Evolutionary conservation across 1,139 yeast species (phyloP).

Genomic region (Magnusiomyces suaveolens): DNA sequence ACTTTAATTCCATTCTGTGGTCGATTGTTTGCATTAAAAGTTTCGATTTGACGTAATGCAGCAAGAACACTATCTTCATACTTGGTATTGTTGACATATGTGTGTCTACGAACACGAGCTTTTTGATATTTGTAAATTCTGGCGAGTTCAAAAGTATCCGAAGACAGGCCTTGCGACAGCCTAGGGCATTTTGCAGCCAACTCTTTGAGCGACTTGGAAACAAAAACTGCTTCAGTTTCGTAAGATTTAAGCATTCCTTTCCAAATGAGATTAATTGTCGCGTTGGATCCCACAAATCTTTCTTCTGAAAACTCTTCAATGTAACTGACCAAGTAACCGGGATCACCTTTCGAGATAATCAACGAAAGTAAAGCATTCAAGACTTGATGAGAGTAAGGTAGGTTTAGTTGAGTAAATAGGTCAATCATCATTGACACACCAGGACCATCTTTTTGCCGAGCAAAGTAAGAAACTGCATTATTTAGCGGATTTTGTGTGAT

Average conservation of each 20-base stretch:
- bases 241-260: constrained; percentile 7
- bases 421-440: constrained; percentile 8
- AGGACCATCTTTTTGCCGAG: constrained; percentile 3
- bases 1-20: constrained; percentile 3
- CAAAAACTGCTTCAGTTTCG: constrained; percentile 6
- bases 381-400: constrained; percentile 5
- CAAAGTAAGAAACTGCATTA: constrained; percentile 10
- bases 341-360: constrained; percentile 5
- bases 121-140: not conserved
- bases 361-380: constrained; percentile 10
- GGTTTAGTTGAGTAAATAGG: constrained; percentile 5
- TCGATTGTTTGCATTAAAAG: not conserved
- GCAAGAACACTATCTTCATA: constrained; percentile 2
- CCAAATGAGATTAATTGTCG: constrained; percentile 13
- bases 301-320: constrained; percentile 10
- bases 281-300: constrained; percentile 12
- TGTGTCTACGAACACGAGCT: not conserved
- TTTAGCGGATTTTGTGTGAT: constrained; percentile 8
- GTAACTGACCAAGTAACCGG: constrained; percentile 6
- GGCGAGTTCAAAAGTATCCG: constrained; percentile 3
- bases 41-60: constrained; percentile 10
- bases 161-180: constrained; percentile 5
- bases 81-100: constrained; percentile 1
- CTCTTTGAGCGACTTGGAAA: constrained; percentile 1
- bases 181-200: constrained; percentile 7